Evolutionary conservation across 495 filamentous ascomycete species (phyloP).

Genomic region (Tuber calosporum): DNA sequence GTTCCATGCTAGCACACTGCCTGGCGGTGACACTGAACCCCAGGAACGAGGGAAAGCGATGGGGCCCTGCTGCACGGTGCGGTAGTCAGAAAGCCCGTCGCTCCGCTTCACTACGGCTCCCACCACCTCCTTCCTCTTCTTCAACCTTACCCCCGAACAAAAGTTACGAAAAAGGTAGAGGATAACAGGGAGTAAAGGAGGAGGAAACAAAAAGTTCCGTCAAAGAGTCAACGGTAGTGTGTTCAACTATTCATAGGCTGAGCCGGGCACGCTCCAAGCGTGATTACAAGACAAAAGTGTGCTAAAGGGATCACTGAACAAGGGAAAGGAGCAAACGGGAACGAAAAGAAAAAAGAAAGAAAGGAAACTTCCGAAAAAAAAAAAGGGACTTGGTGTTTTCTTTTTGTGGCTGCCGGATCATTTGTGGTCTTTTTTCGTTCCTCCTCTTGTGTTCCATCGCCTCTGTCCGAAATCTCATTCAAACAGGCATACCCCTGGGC

Average conservation of each 20-base stretch:
- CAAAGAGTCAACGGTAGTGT: not conserved
- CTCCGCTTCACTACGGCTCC: not conserved
- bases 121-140: constrained; percentile 2
- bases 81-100: constrained; percentile 1
- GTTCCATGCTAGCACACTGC: not conserved
- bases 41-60: constrained; percentile 1
- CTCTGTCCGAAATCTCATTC: not conserved
- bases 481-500: not conserved
- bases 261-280: not conserved
- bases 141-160: not conserved
- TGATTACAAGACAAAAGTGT: not conserved
- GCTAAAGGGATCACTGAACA: not conserved
- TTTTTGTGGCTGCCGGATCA: not conserved
- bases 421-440: not conserved
- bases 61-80: not conserved
- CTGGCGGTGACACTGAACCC: not conserved
- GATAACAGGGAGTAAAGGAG: not conserved
- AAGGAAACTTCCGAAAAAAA: not conserved
- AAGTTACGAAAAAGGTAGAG: not conserved
- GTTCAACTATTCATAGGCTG: not conserved
- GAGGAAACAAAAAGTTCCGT: not conserved
- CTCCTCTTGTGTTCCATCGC: not conserved
- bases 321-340: not conserved
- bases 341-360: not conserved
- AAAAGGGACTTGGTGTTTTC: not conserved